Percentiles rank a stretch among this genome's conserved stretches.
These are phyloP conservation scores for Hanseniaspora taiwanica DNA, from an alignment of 805 yeast species.

Conservation along the genomic window DNA sequence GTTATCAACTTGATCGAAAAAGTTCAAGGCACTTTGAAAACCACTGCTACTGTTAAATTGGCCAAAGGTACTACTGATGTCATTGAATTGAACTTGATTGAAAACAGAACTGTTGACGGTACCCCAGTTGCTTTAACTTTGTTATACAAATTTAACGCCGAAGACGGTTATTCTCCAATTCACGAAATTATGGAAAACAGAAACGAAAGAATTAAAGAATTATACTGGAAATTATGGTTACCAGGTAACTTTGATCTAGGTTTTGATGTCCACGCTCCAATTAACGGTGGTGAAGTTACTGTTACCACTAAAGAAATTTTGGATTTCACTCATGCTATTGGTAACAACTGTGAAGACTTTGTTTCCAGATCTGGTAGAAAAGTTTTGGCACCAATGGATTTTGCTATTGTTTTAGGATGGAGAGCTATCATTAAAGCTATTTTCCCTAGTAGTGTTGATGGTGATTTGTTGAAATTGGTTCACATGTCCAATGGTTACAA, in stretches of 20 bases:
- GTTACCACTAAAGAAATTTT: constrained; percentile 69
- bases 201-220: constrained; percentile 83
- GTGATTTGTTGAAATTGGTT: constrained; percentile 86
- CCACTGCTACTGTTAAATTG: constrained; percentile 52
- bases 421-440: constrained; percentile 95
- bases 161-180: constrained; percentile 92
- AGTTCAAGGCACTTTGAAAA: constrained; percentile 54
- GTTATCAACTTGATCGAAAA: constrained; percentile 53
- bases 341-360: constrained; percentile 93
- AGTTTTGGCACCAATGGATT: constrained; percentile 95
- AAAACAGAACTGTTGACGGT: constrained; percentile 74
- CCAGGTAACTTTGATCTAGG: constrained; percentile 47
- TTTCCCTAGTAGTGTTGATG: constrained; percentile 92
- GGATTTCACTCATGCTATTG: constrained; percentile 93
- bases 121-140: constrained; percentile 64
- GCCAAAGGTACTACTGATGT: constrained; percentile 27
- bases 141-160: constrained; percentile 65
- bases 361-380: constrained; percentile 76
- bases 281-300: constrained; percentile 55
- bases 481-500: constrained; percentile 91
- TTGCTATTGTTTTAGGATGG: constrained; percentile 98
- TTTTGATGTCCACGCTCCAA: constrained; percentile 56
- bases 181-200: constrained; percentile 81
- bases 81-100: constrained; percentile 66
- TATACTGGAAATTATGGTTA: constrained; percentile 97